Evolutionary conservation across 2,329 filamentous ascomycete species (phyloP).

Genomic region (Epichloe sibirici): DNA sequence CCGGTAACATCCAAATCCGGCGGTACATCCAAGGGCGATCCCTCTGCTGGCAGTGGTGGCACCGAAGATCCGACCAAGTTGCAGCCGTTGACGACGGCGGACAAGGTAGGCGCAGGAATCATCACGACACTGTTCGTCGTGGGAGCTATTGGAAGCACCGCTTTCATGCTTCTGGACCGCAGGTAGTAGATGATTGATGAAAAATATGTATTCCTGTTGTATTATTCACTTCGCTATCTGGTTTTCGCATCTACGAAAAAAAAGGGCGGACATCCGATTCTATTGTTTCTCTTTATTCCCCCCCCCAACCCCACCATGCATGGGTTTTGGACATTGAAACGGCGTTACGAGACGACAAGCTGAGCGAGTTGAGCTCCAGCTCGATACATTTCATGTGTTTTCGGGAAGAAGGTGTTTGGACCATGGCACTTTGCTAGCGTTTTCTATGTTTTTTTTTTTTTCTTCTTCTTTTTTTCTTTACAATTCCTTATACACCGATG

Average conservation of each 20-base stretch:
- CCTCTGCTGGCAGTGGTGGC: constrained; percentile 16
- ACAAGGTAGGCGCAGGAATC: constrained; percentile 44
- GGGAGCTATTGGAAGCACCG: constrained; percentile 35
- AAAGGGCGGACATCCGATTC: background rate
- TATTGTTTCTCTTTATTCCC: background rate
- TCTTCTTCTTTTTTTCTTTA: background rate
- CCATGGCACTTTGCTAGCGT: background rate
- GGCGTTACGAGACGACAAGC: background rate
- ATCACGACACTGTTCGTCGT: constrained; percentile 37
- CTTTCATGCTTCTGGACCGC: constrained; percentile 32
- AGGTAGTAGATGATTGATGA: background rate
- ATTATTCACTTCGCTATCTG: background rate
- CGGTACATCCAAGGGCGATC: constrained; percentile 44
- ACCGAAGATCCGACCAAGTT: constrained; percentile 16
- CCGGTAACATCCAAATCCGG: constrained; percentile 43
- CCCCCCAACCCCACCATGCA: too few relatives aligned
- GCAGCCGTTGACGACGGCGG: constrained; percentile 32
- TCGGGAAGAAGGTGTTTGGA: background rate
- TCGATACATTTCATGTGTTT: background rate
- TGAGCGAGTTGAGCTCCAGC: background rate
- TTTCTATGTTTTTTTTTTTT: background rate
- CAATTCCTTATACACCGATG: background rate
- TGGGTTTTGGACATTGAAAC: background rate
- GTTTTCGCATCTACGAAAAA: background rate
- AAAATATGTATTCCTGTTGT: background rate